Percentiles rank a stretch among this genome's conserved stretches.
Evolutionary conservation across 257 asterid species (phyloP).

Genomic region (Solanum corneliomulleri): DNA sequence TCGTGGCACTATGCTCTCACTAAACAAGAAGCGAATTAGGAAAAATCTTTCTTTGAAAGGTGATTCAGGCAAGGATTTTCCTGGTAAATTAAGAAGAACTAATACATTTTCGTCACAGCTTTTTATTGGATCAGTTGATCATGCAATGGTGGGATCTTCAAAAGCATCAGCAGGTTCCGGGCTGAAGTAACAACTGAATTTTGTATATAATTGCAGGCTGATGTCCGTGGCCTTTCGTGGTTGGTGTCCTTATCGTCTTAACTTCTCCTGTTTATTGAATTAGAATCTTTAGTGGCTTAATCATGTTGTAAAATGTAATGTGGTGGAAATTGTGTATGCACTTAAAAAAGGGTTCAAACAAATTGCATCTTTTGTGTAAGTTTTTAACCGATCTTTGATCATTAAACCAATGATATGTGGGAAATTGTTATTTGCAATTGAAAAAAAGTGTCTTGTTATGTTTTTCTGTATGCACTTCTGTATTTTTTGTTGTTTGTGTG

Average conservation of each 20-base stretch:
- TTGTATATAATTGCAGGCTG: background rate
- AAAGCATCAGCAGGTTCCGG: conserved; percentile 19
- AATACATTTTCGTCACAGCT: conserved; percentile 52
- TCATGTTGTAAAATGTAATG: background rate
- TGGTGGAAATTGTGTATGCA: background rate
- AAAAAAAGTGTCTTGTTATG: background rate
- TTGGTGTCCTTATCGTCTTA: background rate
- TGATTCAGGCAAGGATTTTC: conserved; percentile 38
- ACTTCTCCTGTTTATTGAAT: background rate
- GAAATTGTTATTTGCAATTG: background rate
- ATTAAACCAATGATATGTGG: background rate
- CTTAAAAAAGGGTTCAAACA: background rate
- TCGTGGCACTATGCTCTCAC: conserved; percentile 50
- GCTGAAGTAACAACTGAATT: conserved; percentile 16
- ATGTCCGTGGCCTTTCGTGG: background rate
- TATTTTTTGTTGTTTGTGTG: background rate
- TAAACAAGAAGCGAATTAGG: conserved; percentile 47
- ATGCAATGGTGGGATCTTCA: conserved; percentile 49
- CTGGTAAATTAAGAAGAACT: conserved; percentile 55
- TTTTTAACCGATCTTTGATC: background rate
- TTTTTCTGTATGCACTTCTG: background rate
- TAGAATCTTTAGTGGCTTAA: background rate
- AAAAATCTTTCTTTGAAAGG: conserved; percentile 56
- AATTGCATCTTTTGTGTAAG: background rate
- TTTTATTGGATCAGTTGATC: conserved; percentile 38